Percentiles rank a stretch among this genome's conserved stretches.
phyloP scores from a whole-genome alignment of 495 filamentous ascomycete species.

The Cercophora scortea region DNA sequence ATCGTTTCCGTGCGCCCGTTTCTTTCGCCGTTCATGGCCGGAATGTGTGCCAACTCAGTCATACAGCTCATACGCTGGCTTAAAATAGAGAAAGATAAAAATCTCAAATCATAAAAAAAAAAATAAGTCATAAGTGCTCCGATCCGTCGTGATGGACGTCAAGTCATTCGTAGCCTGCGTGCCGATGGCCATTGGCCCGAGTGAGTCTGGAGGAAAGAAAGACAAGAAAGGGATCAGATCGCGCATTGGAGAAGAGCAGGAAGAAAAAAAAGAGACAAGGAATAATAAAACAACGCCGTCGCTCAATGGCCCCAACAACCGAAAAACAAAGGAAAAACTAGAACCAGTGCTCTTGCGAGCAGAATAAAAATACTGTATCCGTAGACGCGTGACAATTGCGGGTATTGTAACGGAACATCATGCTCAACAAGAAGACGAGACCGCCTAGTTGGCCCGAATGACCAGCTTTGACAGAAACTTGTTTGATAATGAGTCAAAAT shows the following conservation, averaged over 20 bases:
- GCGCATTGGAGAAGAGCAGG: background rate
- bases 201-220: background rate
- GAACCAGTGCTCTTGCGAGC: slow-evolving; percentile 17
- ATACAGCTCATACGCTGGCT: slow-evolving; percentile 16
- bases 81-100: background rate
- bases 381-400: slow-evolving; percentile 6
- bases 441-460: slow-evolving; percentile 73
- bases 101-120: slow-evolving; percentile 2
- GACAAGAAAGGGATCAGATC: background rate
- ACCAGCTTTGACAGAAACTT: slow-evolving; percentile 91
- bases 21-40: background rate
- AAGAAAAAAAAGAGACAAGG: background rate
- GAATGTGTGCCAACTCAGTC: slow-evolving; percentile 11
- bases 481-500: slow-evolving; percentile 90
- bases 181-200: background rate
- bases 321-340: slow-evolving; percentile 23
- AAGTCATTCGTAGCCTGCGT: background rate
- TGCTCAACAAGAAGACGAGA: slow-evolving; percentile 15
- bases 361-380: slow-evolving; percentile 11
- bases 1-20: slow-evolving; percentile 6
- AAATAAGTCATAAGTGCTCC: slow-evolving; percentile 55
- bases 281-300: slow-evolving; percentile 16
- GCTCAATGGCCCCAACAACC: slow-evolving; percentile 13
- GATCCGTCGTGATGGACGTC: slow-evolving; percentile 6
- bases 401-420: slow-evolving; percentile 17